These are phyloP conservation scores for Tympanopsis confertula DNA, from an alignment of 2,329 filamentous ascomycete species.

Conservation along the genomic window DNA sequence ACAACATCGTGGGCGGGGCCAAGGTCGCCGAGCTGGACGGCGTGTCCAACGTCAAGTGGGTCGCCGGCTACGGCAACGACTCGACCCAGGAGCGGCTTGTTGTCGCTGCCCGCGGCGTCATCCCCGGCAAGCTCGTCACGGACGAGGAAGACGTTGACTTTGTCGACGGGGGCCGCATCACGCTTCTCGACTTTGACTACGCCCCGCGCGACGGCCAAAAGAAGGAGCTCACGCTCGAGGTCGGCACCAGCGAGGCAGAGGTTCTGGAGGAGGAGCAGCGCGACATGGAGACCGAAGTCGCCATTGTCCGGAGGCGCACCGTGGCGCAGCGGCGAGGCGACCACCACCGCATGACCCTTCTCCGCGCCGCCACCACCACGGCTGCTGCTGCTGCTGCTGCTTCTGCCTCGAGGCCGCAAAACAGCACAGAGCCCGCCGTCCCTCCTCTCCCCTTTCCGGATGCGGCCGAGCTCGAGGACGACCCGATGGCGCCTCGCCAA, in stretches of 20 bases:
- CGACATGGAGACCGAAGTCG: slow-evolving; percentile 68
- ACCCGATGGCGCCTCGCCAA: slow-evolving; percentile 39
- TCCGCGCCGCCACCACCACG: slow-evolving; percentile 35
- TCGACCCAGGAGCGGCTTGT: slow-evolving; percentile 46
- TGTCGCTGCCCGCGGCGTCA: slow-evolving; percentile 61
- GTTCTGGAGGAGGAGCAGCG: slow-evolving; percentile 61
- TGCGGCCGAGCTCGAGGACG: slow-evolving; percentile 25
- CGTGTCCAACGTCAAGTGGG: slow-evolving; percentile 62
- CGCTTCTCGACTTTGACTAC: slow-evolving; percentile 65
- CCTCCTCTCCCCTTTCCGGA: slow-evolving; percentile 9
- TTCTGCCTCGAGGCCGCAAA: slow-evolving; percentile 7
- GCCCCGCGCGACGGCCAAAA: slow-evolving; percentile 39
- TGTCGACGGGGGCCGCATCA: slow-evolving; percentile 66
- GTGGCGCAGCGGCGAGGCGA: slow-evolving; percentile 48
- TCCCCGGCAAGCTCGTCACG: slow-evolving; percentile 40
- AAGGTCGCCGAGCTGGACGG: slow-evolving; percentile 55
- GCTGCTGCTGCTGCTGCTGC: slow-evolving; percentile 14
- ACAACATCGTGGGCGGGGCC: slow-evolving; percentile 58
- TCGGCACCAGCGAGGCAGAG: slow-evolving; percentile 60
- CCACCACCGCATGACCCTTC: slow-evolving; percentile 29
- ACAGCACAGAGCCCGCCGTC: slow-evolving; percentile 3
- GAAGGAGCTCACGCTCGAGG: slow-evolving; percentile 56
- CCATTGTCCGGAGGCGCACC: slow-evolving; percentile 64
- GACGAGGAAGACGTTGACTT: slow-evolving; percentile 66
- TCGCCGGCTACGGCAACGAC: slow-evolving; percentile 38